phyloP scores from a whole-genome alignment of 2,329 filamentous ascomycete species.

The Colletotrichum acutatum region DNA sequence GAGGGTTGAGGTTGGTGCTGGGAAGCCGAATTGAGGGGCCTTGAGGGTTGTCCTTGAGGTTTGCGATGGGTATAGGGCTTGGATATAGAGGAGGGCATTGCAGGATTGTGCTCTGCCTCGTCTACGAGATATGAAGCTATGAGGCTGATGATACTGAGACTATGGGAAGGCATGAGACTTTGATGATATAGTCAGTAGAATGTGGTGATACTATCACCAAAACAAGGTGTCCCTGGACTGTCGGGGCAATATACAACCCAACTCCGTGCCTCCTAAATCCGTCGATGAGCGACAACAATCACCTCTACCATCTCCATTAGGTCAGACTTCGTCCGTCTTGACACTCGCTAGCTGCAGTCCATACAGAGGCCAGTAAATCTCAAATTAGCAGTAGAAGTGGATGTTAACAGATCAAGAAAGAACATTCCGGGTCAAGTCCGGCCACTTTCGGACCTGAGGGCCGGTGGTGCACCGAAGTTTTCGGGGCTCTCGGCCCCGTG shows the following conservation, averaged over 20 bases:
- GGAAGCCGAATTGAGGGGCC: background rate
- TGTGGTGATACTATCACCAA: no score
- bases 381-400: background rate
- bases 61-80: no score
- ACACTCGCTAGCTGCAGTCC: no score
- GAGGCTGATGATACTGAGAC: background rate
- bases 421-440: background rate
- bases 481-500: background rate
- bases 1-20: background rate
- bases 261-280: no score
- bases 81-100: background rate
- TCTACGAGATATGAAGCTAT: background rate
- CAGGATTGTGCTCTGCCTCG: background rate
- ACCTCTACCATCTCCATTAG: no score
- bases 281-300: no score
- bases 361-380: no score
- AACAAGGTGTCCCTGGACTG: no score
- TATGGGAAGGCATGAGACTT: background rate
- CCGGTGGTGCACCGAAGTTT: background rate
- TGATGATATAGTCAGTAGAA: background rate
- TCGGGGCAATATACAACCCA: no score
- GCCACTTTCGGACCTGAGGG: background rate
- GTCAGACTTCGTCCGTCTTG: no score
- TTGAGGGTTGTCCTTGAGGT: background rate
- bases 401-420: background rate